Evolutionary conservation across 140 eudicot genomes (phyloP).

Genomic region (Bidens hawaiensis): DNA sequence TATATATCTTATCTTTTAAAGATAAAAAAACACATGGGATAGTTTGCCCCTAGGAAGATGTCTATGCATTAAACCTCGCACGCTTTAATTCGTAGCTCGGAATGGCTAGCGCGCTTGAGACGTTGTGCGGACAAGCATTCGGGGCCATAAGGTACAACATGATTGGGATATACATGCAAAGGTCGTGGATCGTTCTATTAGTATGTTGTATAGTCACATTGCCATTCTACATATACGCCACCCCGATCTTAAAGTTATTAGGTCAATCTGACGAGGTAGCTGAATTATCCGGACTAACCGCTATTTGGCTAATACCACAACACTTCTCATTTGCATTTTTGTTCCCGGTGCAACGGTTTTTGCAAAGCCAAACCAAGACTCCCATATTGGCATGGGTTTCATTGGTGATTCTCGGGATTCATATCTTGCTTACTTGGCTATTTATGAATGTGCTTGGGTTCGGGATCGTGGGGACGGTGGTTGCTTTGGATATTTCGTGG

Average conservation of each 20-base stretch:
- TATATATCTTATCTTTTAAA: no score
- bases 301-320: conserved; percentile 50
- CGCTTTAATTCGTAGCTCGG: conserved; percentile 32
- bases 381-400: conserved; percentile 54
- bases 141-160: conserved; percentile 55
- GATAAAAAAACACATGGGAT: background rate
- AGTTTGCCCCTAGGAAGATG: background rate
- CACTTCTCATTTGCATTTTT: conserved; percentile 58
- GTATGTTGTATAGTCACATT: conserved; percentile 39
- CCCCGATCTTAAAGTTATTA: conserved; percentile 45
- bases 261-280: conserved; percentile 53
- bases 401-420: conserved; percentile 30
- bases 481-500: conserved; percentile 53
- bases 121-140: conserved; percentile 63
- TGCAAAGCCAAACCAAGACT: conserved; percentile 53
- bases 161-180: conserved; percentile 64
- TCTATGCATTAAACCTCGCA: background rate
- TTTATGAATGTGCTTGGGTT: conserved; percentile 31
- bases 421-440: conserved; percentile 42
- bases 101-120: conserved; percentile 74
- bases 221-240: conserved; percentile 50
- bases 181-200: conserved; percentile 54
- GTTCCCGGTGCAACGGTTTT: conserved; percentile 49
- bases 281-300: conserved; percentile 42
- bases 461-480: conserved; percentile 46